Evolutionary conservation across 768 basidiomycete genomes (phyloP), one percentile per base, ranked within the genome.

Genomic region (Rhizopogon vesiculosus): DNA sequence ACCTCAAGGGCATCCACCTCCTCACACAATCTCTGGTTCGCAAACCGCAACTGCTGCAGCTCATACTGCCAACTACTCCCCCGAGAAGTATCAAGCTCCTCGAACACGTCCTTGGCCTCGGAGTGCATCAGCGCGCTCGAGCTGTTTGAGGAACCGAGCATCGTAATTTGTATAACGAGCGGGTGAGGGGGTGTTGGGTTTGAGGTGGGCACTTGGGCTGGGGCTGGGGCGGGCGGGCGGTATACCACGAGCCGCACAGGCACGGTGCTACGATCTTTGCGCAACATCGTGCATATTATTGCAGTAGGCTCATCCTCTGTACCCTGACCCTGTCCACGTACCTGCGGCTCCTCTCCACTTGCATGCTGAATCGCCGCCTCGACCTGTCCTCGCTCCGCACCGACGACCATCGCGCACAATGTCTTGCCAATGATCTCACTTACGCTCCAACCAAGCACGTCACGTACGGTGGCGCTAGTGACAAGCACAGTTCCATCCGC

Each of bases 11-110:
- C 66, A 22, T 65, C 66, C 29, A 85, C 58, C 63, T 91, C 87
- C 45, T 87, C 86, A 51, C 68, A 68, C 54, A 92, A 59, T 57
- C 83, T 70, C 69, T 83, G 76, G 64, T 92, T 93, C 51, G 79
- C 76, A 62, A 85, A 85, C 64, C 84, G 79, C 60, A 94, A 76
- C 69, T 93, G 90, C 71, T 92, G 87, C 46, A 95, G 76, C 72
- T 93, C 91, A 62, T 93, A 96, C 73, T 96, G 93, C 93, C 94
- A 97, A 60, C 90, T 92, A 33, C 87, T 86, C 10, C 82, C 85
- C 5, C 86, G 74, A 13, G 72, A 69, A 0, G 80, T 78, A 42
- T 88, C 84, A 13, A 94, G 77, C 66, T 91, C 89, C 41, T 82
- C 83, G 58, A 92, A 93, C 16, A 93, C 67, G 59, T 90, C 76